Evolutionary conservation across 306 rosid genomes (phyloP).

Genomic region (Castanea sativa): DNA sequence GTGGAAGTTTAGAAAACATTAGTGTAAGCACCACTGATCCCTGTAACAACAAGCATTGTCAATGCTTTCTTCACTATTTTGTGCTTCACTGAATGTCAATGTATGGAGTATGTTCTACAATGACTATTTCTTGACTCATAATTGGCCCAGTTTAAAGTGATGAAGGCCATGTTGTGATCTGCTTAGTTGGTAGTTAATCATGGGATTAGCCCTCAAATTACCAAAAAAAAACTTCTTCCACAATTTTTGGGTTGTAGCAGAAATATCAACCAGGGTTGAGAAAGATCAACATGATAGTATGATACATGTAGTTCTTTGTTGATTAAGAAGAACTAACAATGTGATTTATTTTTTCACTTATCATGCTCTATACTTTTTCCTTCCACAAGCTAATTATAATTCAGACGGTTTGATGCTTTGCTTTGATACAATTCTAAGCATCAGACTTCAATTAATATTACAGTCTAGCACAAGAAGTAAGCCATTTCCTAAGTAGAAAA

Average conservation of each 20-base stretch:
- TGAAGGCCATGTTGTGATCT: background rate
- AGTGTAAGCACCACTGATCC: background rate
- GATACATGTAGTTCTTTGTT: background rate
- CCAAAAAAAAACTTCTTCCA: background rate
- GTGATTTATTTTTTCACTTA: background rate
- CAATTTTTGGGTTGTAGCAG: background rate
- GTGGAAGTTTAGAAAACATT: background rate
- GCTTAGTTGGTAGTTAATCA: background rate
- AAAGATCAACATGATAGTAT: background rate
- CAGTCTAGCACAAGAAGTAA: too few species aligned
- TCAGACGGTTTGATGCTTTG: background rate
- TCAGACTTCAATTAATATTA: too few species aligned
- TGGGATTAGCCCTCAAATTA: background rate
- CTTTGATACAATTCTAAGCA: too few species aligned
- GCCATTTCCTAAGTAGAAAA: too few species aligned
- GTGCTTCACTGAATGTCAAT: background rate
- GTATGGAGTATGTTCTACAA: background rate
- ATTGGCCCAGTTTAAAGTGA: background rate
- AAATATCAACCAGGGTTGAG: background rate
- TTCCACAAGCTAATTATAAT: background rate
- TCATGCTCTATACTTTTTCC: background rate
- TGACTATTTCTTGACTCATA: background rate
- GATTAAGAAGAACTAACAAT: background rate
- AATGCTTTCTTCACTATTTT: background rate
- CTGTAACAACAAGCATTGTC: background rate